A percentile compares a stretch with the other conserved stretches of the same genome.
These are phyloP conservation scores for Aquilaria malaccensis DNA, from an alignment of 345 rosid species.

Conservation along the genomic window DNA sequence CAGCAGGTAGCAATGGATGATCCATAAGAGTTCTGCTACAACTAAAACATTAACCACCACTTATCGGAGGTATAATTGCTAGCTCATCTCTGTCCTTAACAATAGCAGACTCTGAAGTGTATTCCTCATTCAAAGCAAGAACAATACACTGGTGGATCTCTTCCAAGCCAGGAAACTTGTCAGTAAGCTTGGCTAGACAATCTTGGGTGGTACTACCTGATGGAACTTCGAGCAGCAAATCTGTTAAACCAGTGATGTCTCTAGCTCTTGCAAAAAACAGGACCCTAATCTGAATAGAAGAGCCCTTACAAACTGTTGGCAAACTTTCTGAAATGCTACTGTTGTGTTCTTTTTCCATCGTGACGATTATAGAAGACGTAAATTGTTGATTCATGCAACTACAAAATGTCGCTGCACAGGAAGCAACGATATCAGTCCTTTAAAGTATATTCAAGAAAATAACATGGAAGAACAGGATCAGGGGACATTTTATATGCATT, in stretches of 20 bases:
- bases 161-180: conserved; percentile 53
- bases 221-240: conserved; percentile 42
- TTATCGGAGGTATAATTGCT: conserved; percentile 94
- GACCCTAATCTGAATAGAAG: conserved; percentile 49
- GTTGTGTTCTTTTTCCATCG: conserved; percentile 18
- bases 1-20: too few relatives aligned
- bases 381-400: too few relatives aligned
- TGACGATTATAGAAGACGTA: conserved; percentile 10
- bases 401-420: too few relatives aligned
- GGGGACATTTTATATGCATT: too few relatives aligned
- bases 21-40: too few relatives aligned
- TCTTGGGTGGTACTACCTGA: conserved; percentile 56
- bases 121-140: conserved; percentile 77
- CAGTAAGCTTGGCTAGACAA: conserved; percentile 54
- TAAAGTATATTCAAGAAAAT: too few relatives aligned
- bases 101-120: conserved; percentile 42
- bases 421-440: too few relatives aligned
- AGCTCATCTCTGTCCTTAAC: conserved; percentile 75
- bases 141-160: conserved; percentile 67
- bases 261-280: conserved; percentile 86
- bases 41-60: conserved; percentile 54
- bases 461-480: too few relatives aligned
- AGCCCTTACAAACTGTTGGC: conserved; percentile 9
- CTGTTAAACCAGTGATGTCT: conserved; percentile 60
- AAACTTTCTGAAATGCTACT: background rate